These are phyloP conservation scores for Modicella reniformis DNA, from an alignment of 371 early-diverging fungal species.

Conservation along the genomic window DNA sequence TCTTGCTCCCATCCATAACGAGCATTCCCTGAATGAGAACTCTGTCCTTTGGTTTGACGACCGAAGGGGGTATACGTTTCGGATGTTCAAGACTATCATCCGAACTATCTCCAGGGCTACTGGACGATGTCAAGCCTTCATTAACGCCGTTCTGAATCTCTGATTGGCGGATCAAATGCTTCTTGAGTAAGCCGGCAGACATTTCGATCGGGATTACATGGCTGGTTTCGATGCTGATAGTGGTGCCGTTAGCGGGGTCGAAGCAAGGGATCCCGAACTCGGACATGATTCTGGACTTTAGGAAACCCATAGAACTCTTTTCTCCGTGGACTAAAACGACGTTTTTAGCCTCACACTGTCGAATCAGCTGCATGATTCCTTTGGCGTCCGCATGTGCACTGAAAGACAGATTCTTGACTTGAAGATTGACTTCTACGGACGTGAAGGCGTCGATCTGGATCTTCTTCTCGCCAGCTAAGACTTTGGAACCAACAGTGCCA, in stretches of 20 bases:
- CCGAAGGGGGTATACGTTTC: constrained; percentile 19
- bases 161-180: constrained; percentile 49
- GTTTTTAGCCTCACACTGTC: constrained; percentile 91
- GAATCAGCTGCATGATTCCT: constrained; percentile 97
- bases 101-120: constrained; percentile 43
- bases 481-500: constrained; percentile 95
- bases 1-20: constrained; percentile 54
- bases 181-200: constrained; percentile 63
- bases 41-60: constrained; percentile 48
- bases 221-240: constrained; percentile 73
- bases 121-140: constrained; percentile 38
- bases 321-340: constrained; percentile 99
- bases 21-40: constrained; percentile 56
- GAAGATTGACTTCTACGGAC: constrained; percentile 85
- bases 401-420: constrained; percentile 96
- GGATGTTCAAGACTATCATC: constrained; percentile 34
- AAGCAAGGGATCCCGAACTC: constrained; percentile 89
- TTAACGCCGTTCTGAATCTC: constrained; percentile 22
- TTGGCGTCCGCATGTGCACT: constrained; percentile 99
- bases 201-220: constrained; percentile 67
- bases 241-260: constrained; percentile 89
- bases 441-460: constrained; percentile 85
- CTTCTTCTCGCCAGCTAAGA: constrained; percentile 87
- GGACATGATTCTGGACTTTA: constrained; percentile 84
- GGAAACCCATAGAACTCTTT: constrained; percentile 85